phyloP scores from a whole-genome alignment of 768 basidiomycete species.

The Glaciozyma martinii region DNA sequence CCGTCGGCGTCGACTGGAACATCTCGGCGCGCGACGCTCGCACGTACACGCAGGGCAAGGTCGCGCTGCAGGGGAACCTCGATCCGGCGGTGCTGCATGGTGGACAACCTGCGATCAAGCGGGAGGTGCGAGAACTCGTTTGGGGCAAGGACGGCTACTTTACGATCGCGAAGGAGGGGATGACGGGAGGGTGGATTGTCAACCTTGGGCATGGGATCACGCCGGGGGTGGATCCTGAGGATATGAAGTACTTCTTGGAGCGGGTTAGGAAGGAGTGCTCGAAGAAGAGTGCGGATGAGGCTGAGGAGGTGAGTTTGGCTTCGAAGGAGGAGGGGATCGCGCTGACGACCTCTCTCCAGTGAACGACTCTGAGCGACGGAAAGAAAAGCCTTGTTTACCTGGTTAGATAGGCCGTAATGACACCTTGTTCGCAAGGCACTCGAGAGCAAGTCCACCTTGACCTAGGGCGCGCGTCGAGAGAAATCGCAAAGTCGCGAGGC shows the following conservation, averaged over 20 bases:
- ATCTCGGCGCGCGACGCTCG: slow-evolving; percentile 68
- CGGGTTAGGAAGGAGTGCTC: slow-evolving; percentile 22
- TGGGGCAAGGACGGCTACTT: slow-evolving; percentile 55
- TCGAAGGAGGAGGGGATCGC: too few relatives aligned
- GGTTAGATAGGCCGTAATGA: too few relatives aligned
- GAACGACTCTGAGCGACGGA: too few relatives aligned
- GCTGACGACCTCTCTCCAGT: too few relatives aligned
- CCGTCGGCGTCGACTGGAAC: slow-evolving; percentile 85
- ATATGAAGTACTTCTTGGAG: slow-evolving; percentile 51
- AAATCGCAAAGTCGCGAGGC: too few relatives aligned
- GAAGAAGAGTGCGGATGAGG: slow-evolving; percentile 15
- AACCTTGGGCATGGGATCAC: slow-evolving; percentile 97
- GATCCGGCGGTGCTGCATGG: slow-evolving; percentile 83
- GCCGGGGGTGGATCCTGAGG: slow-evolving; percentile 87
- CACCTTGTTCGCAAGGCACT: too few relatives aligned
- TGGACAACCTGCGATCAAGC: slow-evolving; percentile 74
- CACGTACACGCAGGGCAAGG: slow-evolving; percentile 49
- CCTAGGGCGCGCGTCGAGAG: too few relatives aligned
- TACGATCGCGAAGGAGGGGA: slow-evolving; percentile 41
- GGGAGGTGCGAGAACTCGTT: slow-evolving; percentile 68
- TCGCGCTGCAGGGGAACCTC: slow-evolving; percentile 82
- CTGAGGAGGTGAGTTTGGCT: not conserved
- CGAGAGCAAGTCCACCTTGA: too few relatives aligned
- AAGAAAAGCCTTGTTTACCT: too few relatives aligned
- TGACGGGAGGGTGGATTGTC: slow-evolving; percentile 74